Evolutionary conservation across 768 basidiomycete species (phyloP).

Genomic region (Gloeophyllum trabeum): DNA sequence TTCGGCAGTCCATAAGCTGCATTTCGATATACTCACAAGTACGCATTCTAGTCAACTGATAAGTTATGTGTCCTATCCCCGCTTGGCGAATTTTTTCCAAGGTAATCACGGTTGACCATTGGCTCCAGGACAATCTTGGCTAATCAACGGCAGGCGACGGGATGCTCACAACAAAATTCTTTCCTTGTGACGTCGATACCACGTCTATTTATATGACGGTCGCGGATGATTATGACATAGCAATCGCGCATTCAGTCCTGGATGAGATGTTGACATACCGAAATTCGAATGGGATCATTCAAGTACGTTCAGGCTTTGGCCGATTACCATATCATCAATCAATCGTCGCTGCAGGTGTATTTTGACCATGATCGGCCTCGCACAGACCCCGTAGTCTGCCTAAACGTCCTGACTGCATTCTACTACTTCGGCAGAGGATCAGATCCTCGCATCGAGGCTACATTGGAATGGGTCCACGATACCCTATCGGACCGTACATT

Average conservation of each 20-base stretch:
- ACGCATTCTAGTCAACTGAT: conserved; percentile 2
- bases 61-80: conserved; percentile 18
- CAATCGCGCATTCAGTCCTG: conserved; percentile 30
- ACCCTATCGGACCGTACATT: conserved; percentile 36
- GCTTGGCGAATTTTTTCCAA: conserved; percentile 39
- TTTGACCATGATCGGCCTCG: conserved; percentile 6
- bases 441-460: conserved; percentile 21
- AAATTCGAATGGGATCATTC: conserved; percentile 34
- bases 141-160: conserved; percentile 18
- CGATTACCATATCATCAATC: conserved; percentile 1
- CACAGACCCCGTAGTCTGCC: conserved; percentile 31
- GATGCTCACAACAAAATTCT: conserved; percentile 33
- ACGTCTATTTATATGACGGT: conserved; percentile 43
- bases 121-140: conserved; percentile 1
- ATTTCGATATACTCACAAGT: conserved; percentile 11
- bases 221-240: conserved; percentile 16
- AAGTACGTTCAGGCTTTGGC: conserved; percentile 30
- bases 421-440: conserved; percentile 31
- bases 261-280: conserved; percentile 45
- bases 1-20: conserved; percentile 27
- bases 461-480: conserved; percentile 30
- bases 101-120: conserved; percentile 13
- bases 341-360: conserved; percentile 3
- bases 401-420: conserved; percentile 32
- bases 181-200: conserved; percentile 47